Evolutionary conservation across 768 basidiomycete genomes (phyloP), one percentile per base, ranked within the genome.

Genomic region (Crucibulum laeve): DNA sequence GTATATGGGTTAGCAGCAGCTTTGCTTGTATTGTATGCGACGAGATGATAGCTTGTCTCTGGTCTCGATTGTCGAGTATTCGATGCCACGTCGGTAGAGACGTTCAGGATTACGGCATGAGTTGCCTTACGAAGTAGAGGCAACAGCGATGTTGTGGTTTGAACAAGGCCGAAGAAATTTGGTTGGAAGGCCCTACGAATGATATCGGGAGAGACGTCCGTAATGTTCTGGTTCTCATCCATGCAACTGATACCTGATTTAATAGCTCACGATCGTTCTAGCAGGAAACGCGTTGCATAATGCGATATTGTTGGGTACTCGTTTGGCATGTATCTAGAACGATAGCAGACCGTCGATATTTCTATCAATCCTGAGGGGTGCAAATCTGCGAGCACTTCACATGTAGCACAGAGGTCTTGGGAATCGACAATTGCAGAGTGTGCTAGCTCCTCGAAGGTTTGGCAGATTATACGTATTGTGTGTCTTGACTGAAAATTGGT

Each of bases 281-380:
- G 73, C 13, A 80, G 63, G 53, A 87, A 76, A 5, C 95, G 87
- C 1, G 82, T 87, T 5, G 63, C 56, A 67, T 90, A 98, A 38
- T 85, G 77, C 4, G 62, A 44, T 0, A 76, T 57, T 0, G 82
- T 76, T 0, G 82, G 78, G 63, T 87, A 92, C 60, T 96, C 92
- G 23, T 69, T 70, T 0, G 94, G 92, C 11, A 79, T 76, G 63
- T 98, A 99, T 22, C 85, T 92, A 0, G 93, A 77, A 38, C 95
- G 85, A 66, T 87, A 94, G 70, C 97, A 98, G 32, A 96, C 79
- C 0, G 84, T 80, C 1, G 91, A 88, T 43, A 97, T 83, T 59
- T 95, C 90, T 45, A 79, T 56, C 19, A 55, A 58, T 33, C 58
- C 57, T 10, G 56, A 49, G 8, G 63, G 54, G 33, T 60, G 52